phyloP scores from a whole-genome alignment of 257 asterid genomes.

The Osmanthus fragrans region DNA sequence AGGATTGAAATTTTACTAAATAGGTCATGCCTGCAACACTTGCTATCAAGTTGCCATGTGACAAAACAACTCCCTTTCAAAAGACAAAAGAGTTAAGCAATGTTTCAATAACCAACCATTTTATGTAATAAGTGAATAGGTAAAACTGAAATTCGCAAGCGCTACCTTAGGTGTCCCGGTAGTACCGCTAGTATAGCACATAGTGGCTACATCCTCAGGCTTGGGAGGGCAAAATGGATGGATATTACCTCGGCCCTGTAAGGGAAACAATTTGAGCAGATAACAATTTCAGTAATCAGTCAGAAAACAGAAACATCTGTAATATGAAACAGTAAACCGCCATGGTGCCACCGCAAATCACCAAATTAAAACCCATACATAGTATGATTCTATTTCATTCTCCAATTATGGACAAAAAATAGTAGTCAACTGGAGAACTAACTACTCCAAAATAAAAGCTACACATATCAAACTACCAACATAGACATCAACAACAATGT shows the following conservation, averaged over 20 bases:
- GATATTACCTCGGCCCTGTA: conserved; percentile 65
- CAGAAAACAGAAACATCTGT: conserved; percentile 7
- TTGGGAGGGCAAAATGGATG: conserved; percentile 83
- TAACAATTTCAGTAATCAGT: conserved; percentile 1
- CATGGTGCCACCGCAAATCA: not conserved
- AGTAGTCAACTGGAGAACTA: not conserved
- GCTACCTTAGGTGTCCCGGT: conserved; percentile 97
- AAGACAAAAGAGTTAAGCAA: conserved; percentile 16
- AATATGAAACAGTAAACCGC: not conserved
- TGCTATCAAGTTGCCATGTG: conserved; percentile 82
- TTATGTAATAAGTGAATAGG: conserved; percentile 1
- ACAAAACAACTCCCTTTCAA: conserved; percentile 75
- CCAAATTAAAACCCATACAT: conserved; percentile 15
- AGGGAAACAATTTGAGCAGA: conserved; percentile 11
- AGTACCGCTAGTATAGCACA: conserved; percentile 25
- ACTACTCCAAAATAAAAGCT: not conserved
- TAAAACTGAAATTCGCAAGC: conserved; percentile 21
- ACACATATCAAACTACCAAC: not conserved
- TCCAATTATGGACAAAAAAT: conserved; percentile 1
- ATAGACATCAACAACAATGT: not conserved
- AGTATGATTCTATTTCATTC: not conserved
- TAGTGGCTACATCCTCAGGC: conserved; percentile 78
- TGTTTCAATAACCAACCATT: not conserved
- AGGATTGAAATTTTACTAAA: conserved; percentile 52
- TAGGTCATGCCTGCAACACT: conserved; percentile 67